Evolutionary conservation across 1,284 basidiomycete genomes (phyloP).

Genomic region (Cutaneotrichosporon cavernicola): DNA sequence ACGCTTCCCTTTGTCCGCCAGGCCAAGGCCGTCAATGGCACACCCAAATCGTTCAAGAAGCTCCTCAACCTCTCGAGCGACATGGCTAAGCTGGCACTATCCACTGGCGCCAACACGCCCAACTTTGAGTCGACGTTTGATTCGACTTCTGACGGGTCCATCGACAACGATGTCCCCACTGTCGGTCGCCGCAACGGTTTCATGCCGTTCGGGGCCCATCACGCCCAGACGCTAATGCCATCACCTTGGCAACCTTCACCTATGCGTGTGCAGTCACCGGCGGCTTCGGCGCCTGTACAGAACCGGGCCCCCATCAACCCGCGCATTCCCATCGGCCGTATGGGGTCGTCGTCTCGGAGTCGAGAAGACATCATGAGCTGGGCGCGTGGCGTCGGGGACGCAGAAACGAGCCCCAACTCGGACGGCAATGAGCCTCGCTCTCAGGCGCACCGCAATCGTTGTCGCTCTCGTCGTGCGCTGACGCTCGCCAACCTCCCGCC

Average conservation of each 20-base stretch:
- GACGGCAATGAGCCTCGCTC: conserved; percentile 24
- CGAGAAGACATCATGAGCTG: conserved; percentile 50
- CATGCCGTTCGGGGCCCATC: background rate
- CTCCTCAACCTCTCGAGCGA: conserved; percentile 13
- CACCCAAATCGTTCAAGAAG: conserved; percentile 18
- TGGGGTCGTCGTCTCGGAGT: conserved; percentile 44
- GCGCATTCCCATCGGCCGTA: conserved; percentile 33
- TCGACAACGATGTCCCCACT: conserved; percentile 18
- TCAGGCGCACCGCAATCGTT: conserved; percentile 10
- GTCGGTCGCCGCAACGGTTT: conserved; percentile 6
- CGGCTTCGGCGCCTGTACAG: conserved; percentile 22
- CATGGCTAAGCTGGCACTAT: conserved; percentile 29
- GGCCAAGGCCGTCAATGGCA: conserved; percentile 27
- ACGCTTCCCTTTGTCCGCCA: conserved; percentile 36
- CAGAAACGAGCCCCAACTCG: conserved; percentile 15
- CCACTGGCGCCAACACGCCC: conserved; percentile 42
- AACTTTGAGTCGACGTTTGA: conserved; percentile 42
- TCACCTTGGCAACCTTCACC: conserved; percentile 5
- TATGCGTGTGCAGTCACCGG: conserved; percentile 6
- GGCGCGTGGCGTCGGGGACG: conserved; percentile 38
- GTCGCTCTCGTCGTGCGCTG: conserved; percentile 15
- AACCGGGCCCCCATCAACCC: conserved; percentile 19
- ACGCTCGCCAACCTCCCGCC: conserved; percentile 18
- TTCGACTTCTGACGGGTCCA: conserved; percentile 44
- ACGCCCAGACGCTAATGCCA: conserved; percentile 14